Evolutionary conservation across 1,139 yeast genomes (phyloP), one percentile per base, ranked within the genome.

Genomic region (Hansenula sp.): DNA sequence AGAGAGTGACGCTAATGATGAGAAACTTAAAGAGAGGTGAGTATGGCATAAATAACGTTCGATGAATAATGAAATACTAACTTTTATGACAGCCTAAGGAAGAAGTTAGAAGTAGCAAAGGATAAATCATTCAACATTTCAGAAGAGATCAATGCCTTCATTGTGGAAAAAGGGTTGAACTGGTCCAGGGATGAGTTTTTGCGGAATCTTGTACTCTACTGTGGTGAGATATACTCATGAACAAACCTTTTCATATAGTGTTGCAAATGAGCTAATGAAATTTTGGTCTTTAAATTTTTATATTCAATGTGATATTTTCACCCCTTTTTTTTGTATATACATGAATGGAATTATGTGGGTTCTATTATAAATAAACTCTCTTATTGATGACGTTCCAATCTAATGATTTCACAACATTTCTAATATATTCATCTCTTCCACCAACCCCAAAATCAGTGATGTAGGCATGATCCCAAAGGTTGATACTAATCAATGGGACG

Each of bases 401-500:
- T 54, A 91, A 77, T 54, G 88, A 76, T 42, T 82, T 75, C 84
- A 96, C 84, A 61, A 86, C 79, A 45, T 81, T 83, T 49, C 78
- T 79, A 58, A 93, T 74, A 63, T 86, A 93, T 51, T 81, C 78
- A 31, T 77, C 74, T 66, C 82, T 84, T 36, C 95, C 95, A 41
- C 69, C 74, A 34, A 88, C 76, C 28, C 97, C 96, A 65, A 83
- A 93, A 64, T 93, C 99, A 18, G 76, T 67, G 43, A 89, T 59
- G 64, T 83, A 93, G 19, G 96, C 89, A 53, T 81, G 79, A 62
- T 91, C 96, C 97, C 98, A 91, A 53, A 86, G 74, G 63, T 82
- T 88, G 54, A 90, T 73, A 42, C 84, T 88, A 53, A 93, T 73
- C 41, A 93, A 66, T 9, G 96, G 97, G 56, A 91, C 71, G 36